These are phyloP conservation scores for Solanum chilense DNA, from an alignment of 257 asterid species.

Conservation along the genomic window DNA sequence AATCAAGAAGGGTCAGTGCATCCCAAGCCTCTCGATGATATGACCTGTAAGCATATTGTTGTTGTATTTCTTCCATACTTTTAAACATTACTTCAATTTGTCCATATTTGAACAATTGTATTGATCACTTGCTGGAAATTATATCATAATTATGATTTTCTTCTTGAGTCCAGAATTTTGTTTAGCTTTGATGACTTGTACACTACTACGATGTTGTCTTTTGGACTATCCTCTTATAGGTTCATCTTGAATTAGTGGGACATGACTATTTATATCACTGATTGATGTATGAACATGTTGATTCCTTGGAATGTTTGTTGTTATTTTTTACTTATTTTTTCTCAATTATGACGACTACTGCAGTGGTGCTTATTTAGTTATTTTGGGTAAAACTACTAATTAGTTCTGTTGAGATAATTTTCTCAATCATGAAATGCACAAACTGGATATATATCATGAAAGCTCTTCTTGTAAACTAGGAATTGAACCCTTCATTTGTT, in stretches of 20 bases:
- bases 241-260: background rate
- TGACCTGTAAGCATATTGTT: slow-evolving; percentile 49
- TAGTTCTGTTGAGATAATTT: no score
- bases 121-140: slow-evolving; percentile 5
- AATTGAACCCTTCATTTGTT: no score
- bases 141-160: background rate
- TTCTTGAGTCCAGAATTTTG: background rate
- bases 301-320: background rate
- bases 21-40: slow-evolving; percentile 32
- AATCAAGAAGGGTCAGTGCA: slow-evolving; percentile 28
- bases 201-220: background rate
- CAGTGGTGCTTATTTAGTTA: no score
- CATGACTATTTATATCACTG: background rate
- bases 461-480: no score
- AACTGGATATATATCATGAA: no score
- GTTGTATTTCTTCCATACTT: slow-evolving; percentile 27
- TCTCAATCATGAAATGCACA: no score
- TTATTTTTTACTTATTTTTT: background rate
- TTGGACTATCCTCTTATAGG: background rate
- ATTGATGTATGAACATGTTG: background rate
- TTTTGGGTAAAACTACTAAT: no score
- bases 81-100: slow-evolving; percentile 37
- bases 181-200: background rate
- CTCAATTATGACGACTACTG: no score
- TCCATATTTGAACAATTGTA: slow-evolving; percentile 42